Base-by-base conservation (phyloP, 805 yeast species). In the Ogataea polymorpha region DNA sequence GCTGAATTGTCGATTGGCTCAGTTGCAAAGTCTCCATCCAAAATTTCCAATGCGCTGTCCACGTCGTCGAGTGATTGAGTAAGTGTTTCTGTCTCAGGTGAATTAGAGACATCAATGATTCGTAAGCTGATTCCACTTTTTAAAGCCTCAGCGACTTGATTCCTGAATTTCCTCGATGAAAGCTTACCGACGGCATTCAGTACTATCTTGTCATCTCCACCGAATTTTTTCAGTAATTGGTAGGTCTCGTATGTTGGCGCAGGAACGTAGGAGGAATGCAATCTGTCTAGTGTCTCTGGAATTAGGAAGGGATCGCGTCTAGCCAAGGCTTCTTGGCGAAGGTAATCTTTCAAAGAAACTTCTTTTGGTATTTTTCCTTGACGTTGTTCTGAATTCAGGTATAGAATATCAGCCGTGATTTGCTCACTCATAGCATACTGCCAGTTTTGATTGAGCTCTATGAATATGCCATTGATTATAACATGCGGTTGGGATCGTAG, bases 381-480 rank as follows among this genome's bases (percentile, higher is more conserved):
- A 1, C 39, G 40, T 3, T 67, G 48, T 16, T 58, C 58, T 4
- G 44, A 43, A 34, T 64, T 60, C 6, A 77, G 45, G 6, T 51
- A 41, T 2, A 52, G 39, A 15, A 69, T 69, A 62, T 90, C 98
- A 17, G 65, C 68, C 17, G 66, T 62, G 13, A 80, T 49, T 49
- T 81, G 85, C 26, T 62, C 68, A 3, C 77, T 70, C 53, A 82
- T 59, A 2, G 72, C 56, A 31, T 65, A 65, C 46, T 79, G 79
- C 84, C 87, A 83, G 4, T 71, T 66, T 1, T 70, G 62, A 20
- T 43, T 41, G 49, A 82, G 68, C 3, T 71, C 72, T 44, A 68
- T 63, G 13, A 85, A 71, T 6, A 81, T 80, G 32, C 98, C 98
- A 59, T 91, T 85, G 21, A 79, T 76, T 36, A 88, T 71, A 4